These are phyloP conservation scores for Phellinidium pouzarii DNA, from an alignment of 1,284 basidiomycete genomes.

Conservation along the genomic window DNA sequence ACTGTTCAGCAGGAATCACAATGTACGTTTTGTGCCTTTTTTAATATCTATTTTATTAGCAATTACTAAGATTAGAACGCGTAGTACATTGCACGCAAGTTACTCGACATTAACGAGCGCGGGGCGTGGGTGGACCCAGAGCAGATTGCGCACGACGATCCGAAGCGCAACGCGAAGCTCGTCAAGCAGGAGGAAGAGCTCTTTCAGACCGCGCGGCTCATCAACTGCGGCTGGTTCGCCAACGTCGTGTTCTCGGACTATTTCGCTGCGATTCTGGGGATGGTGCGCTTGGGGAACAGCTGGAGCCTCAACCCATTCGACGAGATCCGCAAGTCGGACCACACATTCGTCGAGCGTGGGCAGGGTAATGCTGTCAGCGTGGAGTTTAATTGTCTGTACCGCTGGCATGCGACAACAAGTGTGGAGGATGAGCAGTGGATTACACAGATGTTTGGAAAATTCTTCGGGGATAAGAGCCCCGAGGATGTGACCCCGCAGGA, in stretches of 20 bases:
- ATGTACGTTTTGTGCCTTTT: slow-evolving; percentile 28
- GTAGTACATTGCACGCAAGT: slow-evolving; percentile 43
- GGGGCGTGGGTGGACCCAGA: slow-evolving; percentile 31
- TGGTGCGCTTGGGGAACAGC: slow-evolving; percentile 21
- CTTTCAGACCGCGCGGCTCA: slow-evolving; percentile 32
- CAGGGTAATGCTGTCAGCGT: slow-evolving; percentile 25
- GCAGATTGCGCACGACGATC: slow-evolving; percentile 19
- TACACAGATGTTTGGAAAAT: slow-evolving; percentile 35
- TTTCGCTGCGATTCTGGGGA: slow-evolving; percentile 24
- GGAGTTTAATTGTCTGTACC: slow-evolving; percentile 28
- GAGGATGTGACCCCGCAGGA: slow-evolving; percentile 51
- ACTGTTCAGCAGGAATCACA: slow-evolving; percentile 45
- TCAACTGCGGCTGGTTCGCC: slow-evolving; percentile 32
- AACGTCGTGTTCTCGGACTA: slow-evolving; percentile 25
- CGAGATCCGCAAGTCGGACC: slow-evolving; percentile 23
- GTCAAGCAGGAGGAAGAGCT: slow-evolving; percentile 31
- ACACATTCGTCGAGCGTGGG: slow-evolving; percentile 25
- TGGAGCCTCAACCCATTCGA: slow-evolving; percentile 23
- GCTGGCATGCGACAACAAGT: slow-evolving; percentile 73
- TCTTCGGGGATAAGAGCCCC: slow-evolving; percentile 49
- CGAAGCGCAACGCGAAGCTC: slow-evolving; percentile 17
- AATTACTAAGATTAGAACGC: not conserved
- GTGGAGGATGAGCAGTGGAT: slow-evolving; percentile 67
- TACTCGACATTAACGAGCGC: slow-evolving; percentile 48
- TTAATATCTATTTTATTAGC: not conserved